Evolutionary conservation across 129 eudicot species (phyloP).

Genomic region (Flaveria trinervia): DNA sequence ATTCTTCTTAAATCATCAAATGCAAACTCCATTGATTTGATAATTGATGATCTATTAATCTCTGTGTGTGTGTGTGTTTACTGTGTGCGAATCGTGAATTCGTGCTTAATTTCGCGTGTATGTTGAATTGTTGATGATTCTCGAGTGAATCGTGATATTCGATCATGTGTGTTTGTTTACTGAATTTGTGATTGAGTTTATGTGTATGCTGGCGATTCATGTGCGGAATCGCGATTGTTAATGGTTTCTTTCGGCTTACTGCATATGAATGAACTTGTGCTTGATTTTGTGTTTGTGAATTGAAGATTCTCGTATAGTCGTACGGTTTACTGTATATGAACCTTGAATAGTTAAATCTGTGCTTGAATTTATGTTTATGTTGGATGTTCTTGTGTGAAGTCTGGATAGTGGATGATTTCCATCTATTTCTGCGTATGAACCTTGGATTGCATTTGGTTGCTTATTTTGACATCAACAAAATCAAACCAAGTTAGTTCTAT

Average conservation of each 20-base stretch:
- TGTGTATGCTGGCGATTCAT: not conserved
- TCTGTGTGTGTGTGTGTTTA: not conserved
- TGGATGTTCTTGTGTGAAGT: not conserved
- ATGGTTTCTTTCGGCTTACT: not conserved
- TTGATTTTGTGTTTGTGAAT: not conserved
- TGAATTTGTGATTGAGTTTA: not conserved
- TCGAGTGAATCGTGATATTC: not conserved
- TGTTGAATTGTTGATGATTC: not conserved
- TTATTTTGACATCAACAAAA: no score
- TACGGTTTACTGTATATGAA: not conserved
- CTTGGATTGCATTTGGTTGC: not conserved
- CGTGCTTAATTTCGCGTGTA: conserved; percentile 1
- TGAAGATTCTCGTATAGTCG: not conserved
- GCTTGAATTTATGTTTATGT: not conserved
- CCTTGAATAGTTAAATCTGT: not conserved
- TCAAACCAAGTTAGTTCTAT: no score
- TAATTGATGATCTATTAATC: not conserved
- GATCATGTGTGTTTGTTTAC: not conserved
- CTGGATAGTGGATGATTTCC: not conserved
- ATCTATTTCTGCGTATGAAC: not conserved
- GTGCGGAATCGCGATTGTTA: not conserved
- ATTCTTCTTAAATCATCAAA: conserved; percentile 25
- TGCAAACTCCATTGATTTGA: conserved; percentile 1
- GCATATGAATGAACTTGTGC: conserved; percentile 4
- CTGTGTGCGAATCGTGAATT: not conserved